Conservation (phyloP, 2,329 filamentous ascomycete species). For the Canariomyces notabilis region DNA sequence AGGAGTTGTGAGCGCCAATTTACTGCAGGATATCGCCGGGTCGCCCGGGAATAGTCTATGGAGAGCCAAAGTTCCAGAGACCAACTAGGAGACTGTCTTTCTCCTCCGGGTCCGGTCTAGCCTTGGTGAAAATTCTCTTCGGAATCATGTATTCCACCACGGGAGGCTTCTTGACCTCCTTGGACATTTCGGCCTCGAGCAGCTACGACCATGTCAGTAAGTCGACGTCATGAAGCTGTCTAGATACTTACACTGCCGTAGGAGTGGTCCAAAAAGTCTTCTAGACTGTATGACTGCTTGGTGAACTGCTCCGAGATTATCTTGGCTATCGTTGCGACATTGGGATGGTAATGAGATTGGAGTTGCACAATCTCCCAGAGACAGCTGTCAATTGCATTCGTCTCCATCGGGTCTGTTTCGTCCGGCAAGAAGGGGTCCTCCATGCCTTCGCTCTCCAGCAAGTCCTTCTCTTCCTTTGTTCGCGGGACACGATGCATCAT, state of each 20-base stretch:
- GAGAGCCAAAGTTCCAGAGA: slow-evolving; percentile 53
- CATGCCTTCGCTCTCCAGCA: slow-evolving; percentile 55
- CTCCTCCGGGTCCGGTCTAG: slow-evolving; percentile 39
- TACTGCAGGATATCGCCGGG: not conserved
- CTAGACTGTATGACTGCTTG: slow-evolving; percentile 89
- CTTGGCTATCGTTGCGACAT: slow-evolving; percentile 87
- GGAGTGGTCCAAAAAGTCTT: slow-evolving; percentile 94
- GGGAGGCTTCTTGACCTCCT: slow-evolving; percentile 77
- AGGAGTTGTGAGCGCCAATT: not conserved
- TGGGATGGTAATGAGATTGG: slow-evolving; percentile 92
- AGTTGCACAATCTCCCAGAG: slow-evolving; percentile 92
- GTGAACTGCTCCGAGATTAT: slow-evolving; percentile 97
- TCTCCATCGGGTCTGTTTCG: slow-evolving; percentile 79
- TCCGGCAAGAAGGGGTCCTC: slow-evolving; percentile 71
- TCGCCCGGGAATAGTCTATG: slow-evolving; percentile 1
- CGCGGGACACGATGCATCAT: slow-evolving; percentile 81
- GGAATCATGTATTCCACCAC: slow-evolving; percentile 94
- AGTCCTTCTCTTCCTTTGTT: slow-evolving; percentile 51
- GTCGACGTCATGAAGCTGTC: not conserved
- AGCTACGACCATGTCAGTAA: slow-evolving; percentile 51
- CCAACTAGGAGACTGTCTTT: slow-evolving; percentile 54
- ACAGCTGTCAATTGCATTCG: slow-evolving; percentile 82
- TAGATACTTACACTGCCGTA: slow-evolving; percentile 65
- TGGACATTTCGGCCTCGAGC: slow-evolving; percentile 75
- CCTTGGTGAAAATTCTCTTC: slow-evolving; percentile 66